Conservation (phyloP, 768 basidiomycete species). For the Termitomyces sp. region DNA sequence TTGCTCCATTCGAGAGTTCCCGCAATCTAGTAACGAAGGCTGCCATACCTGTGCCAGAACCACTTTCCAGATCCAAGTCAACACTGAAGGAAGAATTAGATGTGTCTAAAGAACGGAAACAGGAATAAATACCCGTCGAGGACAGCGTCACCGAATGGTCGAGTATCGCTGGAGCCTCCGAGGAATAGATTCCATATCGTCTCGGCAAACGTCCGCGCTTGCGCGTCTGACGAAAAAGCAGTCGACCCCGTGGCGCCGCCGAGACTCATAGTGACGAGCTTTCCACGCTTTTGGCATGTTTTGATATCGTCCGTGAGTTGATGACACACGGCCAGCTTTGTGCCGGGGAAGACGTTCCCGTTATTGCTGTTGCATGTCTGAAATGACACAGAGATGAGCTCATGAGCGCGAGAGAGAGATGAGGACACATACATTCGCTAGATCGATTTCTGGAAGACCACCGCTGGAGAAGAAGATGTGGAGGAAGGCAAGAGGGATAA, state of each 20-base stretch:
- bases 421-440: slow-evolving; percentile 51
- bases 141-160: slow-evolving; percentile 68
- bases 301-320: slow-evolving; percentile 54
- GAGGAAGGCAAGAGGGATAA: slow-evolving; percentile 62
- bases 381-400: background rate
- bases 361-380: slow-evolving; percentile 57
- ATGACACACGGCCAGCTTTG: slow-evolving; percentile 52
- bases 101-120: background rate
- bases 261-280: slow-evolving; percentile 50
- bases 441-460: slow-evolving; percentile 57
- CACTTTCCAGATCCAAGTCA: slow-evolving; percentile 72
- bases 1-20: slow-evolving; percentile 38
- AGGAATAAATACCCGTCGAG: slow-evolving; percentile 58
- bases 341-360: slow-evolving; percentile 55
- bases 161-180: slow-evolving; percentile 46
- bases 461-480: slow-evolving; percentile 60
- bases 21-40: slow-evolving; percentile 53
- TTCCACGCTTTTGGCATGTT: slow-evolving; percentile 60
- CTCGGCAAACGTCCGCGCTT: slow-evolving; percentile 54
- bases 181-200: slow-evolving; percentile 72
- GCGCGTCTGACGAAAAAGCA: slow-evolving; percentile 49
- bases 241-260: slow-evolving; percentile 60
- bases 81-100: slow-evolving; percentile 27
- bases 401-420: background rate
- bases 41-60: slow-evolving; percentile 39